Percentiles rank a stretch among this genome's conserved stretches.
Conservation (phyloP, 495 filamentous ascomycete species). For the Neurospora sp. region DNA sequence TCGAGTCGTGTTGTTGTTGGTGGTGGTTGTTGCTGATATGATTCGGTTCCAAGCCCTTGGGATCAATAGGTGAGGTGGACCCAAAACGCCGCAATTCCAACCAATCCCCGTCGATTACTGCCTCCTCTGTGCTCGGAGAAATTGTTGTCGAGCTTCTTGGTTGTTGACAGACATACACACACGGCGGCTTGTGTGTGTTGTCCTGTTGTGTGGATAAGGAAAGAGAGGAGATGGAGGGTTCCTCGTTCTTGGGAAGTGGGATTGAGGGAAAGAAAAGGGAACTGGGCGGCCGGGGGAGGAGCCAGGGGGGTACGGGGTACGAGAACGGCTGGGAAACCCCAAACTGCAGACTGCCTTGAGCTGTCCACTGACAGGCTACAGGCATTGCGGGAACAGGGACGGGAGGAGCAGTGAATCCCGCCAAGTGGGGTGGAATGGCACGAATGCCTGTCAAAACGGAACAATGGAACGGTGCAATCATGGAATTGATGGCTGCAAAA, state of each 20-base stretch:
- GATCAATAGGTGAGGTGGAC: neutral
- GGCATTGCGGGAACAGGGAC: neutral
- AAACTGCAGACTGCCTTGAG: neutral
- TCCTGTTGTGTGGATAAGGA: neutral
- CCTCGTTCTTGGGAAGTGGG: neutral
- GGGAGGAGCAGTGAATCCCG: neutral
- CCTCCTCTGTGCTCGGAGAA: neutral
- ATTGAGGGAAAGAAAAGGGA: neutral
- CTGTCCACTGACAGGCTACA: neutral
- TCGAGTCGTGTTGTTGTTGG: neutral
- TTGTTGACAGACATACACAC: neutral
- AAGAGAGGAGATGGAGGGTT: neutral
- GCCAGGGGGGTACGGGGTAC: neutral
- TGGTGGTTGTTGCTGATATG: neutral
- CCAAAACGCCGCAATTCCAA: neutral
- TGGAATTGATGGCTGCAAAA: neutral
- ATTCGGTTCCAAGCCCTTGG: neutral
- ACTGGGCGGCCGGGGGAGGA: neutral
- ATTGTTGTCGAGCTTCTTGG: neutral
- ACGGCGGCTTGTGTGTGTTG: neutral
- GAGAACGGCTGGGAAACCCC: neutral
- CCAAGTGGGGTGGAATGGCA: neutral
- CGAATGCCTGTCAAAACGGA: neutral
- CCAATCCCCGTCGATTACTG: neutral
- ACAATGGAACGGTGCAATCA: neutral